These are phyloP conservation scores for Aspergillus conjunctus DNA, from an alignment of 495 filamentous ascomycete genomes.

Conservation along the genomic window DNA sequence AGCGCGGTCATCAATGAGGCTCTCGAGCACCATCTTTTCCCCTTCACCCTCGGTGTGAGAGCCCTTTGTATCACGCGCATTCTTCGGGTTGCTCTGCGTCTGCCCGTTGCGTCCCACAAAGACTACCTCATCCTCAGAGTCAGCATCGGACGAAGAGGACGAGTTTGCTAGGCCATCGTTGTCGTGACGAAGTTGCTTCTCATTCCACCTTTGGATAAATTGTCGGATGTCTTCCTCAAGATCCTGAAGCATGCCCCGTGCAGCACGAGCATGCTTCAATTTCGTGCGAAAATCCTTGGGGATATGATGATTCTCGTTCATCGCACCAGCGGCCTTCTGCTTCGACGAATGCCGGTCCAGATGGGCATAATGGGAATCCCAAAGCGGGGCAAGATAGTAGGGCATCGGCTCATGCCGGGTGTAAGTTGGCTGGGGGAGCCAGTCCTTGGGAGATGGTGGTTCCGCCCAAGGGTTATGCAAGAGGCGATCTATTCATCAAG, in stretches of 20 bases:
- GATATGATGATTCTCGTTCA: conserved; percentile 44
- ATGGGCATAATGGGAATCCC: conserved; percentile 69
- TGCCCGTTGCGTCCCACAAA: conserved; percentile 80
- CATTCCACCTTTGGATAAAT: conserved; percentile 64
- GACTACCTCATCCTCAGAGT: conserved; percentile 87
- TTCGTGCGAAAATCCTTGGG: conserved; percentile 58
- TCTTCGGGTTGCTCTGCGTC: conserved; percentile 53
- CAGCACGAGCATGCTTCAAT: conserved; percentile 70
- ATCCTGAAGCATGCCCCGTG: conserved; percentile 64
- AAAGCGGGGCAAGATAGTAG: conserved; percentile 85
- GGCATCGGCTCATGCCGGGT: conserved; percentile 71
- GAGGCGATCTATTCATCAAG: conserved; percentile 66
- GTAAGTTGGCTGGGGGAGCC: conserved; percentile 76
- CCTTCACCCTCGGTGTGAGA: conserved; percentile 52
- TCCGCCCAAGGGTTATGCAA: conserved; percentile 82
- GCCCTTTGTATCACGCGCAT: conserved; percentile 44
- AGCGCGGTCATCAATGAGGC: conserved; percentile 67
- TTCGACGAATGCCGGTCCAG: conserved; percentile 41
- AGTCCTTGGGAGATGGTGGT: conserved; percentile 80
- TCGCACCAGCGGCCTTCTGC: conserved; percentile 41
- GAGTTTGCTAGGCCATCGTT: conserved; percentile 53
- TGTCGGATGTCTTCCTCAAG: conserved; percentile 64
- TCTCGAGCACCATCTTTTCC: conserved; percentile 79
- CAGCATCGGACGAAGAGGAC: conserved; percentile 54
- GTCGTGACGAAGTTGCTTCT: conserved; percentile 39